A percentile compares a stretch with the other conserved stretches of the same genome.
Conservation (phyloP, 1,139 yeast species). For the Lodderomyces margitis region DNA sequence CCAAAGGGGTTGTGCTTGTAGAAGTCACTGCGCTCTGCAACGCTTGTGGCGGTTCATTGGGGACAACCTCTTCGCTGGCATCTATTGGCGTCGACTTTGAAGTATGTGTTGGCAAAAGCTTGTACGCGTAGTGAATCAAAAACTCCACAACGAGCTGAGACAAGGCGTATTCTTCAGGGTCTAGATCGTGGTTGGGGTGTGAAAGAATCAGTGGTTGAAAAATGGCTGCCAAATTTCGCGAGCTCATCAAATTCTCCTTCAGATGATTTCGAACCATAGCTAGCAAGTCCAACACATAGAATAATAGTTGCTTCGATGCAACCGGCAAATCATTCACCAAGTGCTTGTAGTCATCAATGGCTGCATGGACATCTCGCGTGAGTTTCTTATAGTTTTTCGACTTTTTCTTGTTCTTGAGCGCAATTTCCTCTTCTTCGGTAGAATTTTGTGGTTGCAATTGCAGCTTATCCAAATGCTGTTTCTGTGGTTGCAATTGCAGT, state of each 20-base stretch:
- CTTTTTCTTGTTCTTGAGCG: constrained; percentile 18
- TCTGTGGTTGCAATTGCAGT: neutral
- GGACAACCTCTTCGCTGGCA: neutral
- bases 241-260: constrained; percentile 82
- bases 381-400: constrained; percentile 41
- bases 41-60: constrained; percentile 1
- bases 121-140: constrained; percentile 81
- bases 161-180: constrained; percentile 85
- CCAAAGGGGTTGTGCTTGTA: constrained; percentile 3
- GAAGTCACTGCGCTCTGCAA: neutral
- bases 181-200: constrained; percentile 89
- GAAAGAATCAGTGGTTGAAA: constrained; percentile 93
- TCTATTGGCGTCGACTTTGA: neutral
- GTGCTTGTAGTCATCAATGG: constrained; percentile 67
- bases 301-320: constrained; percentile 75
- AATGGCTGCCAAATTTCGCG: constrained; percentile 89
- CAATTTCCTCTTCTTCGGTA: constrained; percentile 10
- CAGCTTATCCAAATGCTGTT: neutral
- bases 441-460: constrained; percentile 3
- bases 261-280: constrained; percentile 83
- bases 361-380: constrained; percentile 62
- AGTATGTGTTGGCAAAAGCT: constrained; percentile 55
- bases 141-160: constrained; percentile 88
- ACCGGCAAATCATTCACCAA: constrained; percentile 68
- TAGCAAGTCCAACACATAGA: constrained; percentile 81